A percentile compares a stretch with the other conserved stretches of the same genome.
Conservation (phyloP, 805 yeast genomes). For the Schizosaccharomyces pombe region DNA sequence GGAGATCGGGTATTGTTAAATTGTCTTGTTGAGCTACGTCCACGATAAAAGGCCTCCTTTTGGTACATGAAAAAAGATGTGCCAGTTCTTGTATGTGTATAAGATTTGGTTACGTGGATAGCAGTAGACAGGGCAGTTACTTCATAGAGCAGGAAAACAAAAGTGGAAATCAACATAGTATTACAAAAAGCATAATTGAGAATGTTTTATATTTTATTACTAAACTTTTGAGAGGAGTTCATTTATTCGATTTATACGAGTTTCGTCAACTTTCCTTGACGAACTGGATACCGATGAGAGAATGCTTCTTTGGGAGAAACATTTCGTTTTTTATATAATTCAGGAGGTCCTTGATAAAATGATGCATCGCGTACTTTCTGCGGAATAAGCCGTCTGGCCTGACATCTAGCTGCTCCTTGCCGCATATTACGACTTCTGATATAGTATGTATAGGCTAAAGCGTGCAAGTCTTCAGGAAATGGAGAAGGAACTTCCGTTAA, state of each 20-base stretch:
- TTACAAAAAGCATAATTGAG: too few relatives aligned
- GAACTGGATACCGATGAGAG: background rate
- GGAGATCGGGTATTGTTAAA: background rate
- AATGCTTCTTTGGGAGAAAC: background rate
- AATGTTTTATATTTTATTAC: too few relatives aligned
- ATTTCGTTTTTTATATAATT: background rate
- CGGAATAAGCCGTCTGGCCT: background rate
- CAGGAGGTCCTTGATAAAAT: background rate
- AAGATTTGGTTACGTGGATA: too few relatives aligned
- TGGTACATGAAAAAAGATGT: too few relatives aligned
- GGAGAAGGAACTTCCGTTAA: slow-evolving; percentile 90
- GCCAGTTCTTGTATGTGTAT: too few relatives aligned
- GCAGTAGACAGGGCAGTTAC: too few relatives aligned
- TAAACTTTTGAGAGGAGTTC: too few relatives aligned
- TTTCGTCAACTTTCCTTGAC: background rate
- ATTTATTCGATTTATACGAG: background rate
- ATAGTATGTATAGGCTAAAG: slow-evolving; percentile 88
- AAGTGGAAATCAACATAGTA: too few relatives aligned
- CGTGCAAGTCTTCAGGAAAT: slow-evolving; percentile 55
- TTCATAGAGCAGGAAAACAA: too few relatives aligned
- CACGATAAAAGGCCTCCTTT: too few relatives aligned
- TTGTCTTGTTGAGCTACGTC: too few relatives aligned
- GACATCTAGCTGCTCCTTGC: background rate
- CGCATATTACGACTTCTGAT: slow-evolving; percentile 21
- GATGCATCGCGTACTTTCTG: background rate